Evolutionary conservation across 2,329 filamentous ascomycete species (phyloP).

Genomic region (Monilinia aucupariae): DNA sequence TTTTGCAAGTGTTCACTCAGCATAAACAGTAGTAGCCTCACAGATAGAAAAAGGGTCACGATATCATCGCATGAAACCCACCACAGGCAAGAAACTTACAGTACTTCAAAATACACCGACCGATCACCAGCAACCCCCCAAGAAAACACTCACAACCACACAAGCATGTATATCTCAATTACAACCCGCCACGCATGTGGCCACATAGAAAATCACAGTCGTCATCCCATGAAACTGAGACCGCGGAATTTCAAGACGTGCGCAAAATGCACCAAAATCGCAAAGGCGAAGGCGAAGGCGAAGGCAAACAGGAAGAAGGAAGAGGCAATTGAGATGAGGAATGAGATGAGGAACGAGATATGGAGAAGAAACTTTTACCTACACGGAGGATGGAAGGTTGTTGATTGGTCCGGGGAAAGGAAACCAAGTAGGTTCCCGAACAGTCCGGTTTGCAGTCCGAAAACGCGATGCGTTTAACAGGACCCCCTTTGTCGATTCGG

Average conservation of each 20-base stretch:
- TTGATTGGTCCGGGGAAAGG: background rate
- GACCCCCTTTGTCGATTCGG: background rate
- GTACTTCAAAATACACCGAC: background rate
- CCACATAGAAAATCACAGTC: background rate
- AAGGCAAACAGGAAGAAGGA: too few relatives aligned
- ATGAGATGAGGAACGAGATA: background rate
- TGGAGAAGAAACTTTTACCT: background rate
- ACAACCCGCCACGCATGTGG: background rate
- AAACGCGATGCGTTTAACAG: background rate
- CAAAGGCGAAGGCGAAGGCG: background rate
- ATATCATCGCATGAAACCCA: too few relatives aligned
- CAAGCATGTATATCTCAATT: background rate
- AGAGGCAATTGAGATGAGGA: background rate
- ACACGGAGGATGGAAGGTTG: background rate
- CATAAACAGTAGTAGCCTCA: background rate
- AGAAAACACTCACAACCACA: background rate
- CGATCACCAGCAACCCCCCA: background rate
- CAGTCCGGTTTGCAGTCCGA: background rate
- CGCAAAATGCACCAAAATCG: background rate
- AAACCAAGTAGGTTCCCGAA: too few relatives aligned
- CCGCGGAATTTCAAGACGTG: background rate
- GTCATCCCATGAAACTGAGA: background rate
- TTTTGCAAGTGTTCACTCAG: background rate
- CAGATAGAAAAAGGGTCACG: background rate
- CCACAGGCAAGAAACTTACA: background rate